Conservation (phyloP, 2,329 filamentous ascomycete species). For the Colletotrichum sp. region DNA sequence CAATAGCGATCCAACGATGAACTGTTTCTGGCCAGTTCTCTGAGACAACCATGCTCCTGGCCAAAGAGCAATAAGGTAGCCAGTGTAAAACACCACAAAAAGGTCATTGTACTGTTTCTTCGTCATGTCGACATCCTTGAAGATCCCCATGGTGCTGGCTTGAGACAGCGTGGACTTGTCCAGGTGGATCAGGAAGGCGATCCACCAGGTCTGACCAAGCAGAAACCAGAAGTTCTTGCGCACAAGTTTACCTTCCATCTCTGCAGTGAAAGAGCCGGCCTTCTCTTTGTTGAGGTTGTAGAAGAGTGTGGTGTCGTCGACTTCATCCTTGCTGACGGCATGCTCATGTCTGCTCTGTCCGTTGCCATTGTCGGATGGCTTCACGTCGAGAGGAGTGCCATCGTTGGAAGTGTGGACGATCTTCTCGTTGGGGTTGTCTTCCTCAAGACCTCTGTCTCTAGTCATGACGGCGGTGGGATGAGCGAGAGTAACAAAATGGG, state of each 20-base stretch:
- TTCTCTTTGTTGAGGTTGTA: conserved; percentile 25
- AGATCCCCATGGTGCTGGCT: conserved; percentile 28
- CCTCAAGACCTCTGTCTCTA: background rate
- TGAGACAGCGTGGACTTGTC: conserved; percentile 28
- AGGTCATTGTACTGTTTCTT: conserved; percentile 27
- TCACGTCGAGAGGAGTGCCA: background rate
- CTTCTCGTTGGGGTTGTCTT: background rate
- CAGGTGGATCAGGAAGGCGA: conserved; percentile 26
- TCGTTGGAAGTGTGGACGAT: background rate
- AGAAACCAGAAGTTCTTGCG: conserved; percentile 29
- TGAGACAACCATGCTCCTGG: conserved; percentile 25
- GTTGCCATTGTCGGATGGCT: background rate
- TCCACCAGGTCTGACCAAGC: conserved; percentile 21
- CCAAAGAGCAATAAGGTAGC: conserved; percentile 27
- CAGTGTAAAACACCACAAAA: conserved; percentile 26
- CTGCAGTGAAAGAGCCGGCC: conserved; percentile 8
- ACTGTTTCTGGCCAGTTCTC: conserved; percentile 27
- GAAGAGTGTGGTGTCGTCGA: conserved; percentile 27
- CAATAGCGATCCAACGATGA: conserved; percentile 24
- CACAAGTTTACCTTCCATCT: conserved; percentile 8
- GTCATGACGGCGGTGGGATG: background rate
- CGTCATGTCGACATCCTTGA: conserved; percentile 26
- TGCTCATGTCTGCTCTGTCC: background rate
- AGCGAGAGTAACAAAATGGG: background rate
- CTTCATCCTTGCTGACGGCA: conserved; percentile 20